phyloP scores from a whole-genome alignment of 2,329 filamentous ascomycete genomes.

The Botryotinia globosa region DNA sequence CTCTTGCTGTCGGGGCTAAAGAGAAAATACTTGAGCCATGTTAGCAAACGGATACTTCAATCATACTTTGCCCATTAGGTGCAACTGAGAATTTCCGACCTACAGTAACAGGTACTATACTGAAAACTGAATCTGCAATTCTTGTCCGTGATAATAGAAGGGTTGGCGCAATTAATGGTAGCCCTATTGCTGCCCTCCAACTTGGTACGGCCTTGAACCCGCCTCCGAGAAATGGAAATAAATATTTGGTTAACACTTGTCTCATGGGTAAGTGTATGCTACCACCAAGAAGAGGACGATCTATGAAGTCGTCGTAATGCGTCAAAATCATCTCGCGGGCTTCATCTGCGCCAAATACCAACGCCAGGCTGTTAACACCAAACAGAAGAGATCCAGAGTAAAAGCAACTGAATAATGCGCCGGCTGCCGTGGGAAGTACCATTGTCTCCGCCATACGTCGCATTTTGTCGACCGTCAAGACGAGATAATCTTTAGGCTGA shows the following conservation, averaged over 20 bases:
- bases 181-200: slow-evolving; percentile 45
- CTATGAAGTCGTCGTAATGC: slow-evolving; percentile 8
- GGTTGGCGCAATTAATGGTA: slow-evolving; percentile 65
- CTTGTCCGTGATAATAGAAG: slow-evolving; percentile 66
- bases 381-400: slow-evolving; percentile 54
- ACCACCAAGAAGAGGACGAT: slow-evolving; percentile 2
- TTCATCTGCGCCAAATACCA: slow-evolving; percentile 64
- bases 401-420: slow-evolving; percentile 42
- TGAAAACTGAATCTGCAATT: slow-evolving; percentile 50
- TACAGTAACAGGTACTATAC: slow-evolving; percentile 40
- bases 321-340: slow-evolving; percentile 39
- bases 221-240: slow-evolving; percentile 34
- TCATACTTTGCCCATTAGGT: not conserved
- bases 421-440: slow-evolving; percentile 35
- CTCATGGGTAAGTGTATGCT: not conserved
- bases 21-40: slow-evolving; percentile 32
- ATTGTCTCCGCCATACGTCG: slow-evolving; percentile 27
- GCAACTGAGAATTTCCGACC: slow-evolving; percentile 15
- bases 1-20: slow-evolving; percentile 26
- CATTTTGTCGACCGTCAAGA: slow-evolving; percentile 42
- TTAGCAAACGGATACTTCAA: slow-evolving; percentile 18
- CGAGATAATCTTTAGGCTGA: slow-evolving; percentile 69
- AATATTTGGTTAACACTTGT: slow-evolving; percentile 4
- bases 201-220: slow-evolving; percentile 19
- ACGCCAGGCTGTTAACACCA: slow-evolving; percentile 61